Evolutionary conservation across 345 rosid species (phyloP), one percentile per base, ranked within the genome.

Genomic region (Euphorbia peplus): DNA sequence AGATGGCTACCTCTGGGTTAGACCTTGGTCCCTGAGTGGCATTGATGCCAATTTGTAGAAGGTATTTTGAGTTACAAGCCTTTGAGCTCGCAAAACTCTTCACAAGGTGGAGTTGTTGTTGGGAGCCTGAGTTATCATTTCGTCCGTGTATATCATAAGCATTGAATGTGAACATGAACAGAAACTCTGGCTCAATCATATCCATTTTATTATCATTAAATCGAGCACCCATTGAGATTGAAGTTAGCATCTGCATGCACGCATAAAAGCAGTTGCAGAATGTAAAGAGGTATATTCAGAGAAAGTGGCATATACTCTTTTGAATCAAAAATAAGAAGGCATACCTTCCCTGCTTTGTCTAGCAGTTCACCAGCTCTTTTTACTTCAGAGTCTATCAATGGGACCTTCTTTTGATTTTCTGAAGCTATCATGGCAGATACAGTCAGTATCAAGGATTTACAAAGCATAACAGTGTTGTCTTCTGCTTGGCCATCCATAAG

Each of bases 301-400:
- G 57, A 24, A n/a, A 47, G 25, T 48, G 13, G 22, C 14, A n/a
- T n/a, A n/a, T n/a, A 4, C 25, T 21, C 26, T 37, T 64, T 10
- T 46, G 42, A 44, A 57, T 26, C 9, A 59, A 26, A 18, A 41
- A 57, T 18, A 26, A 2, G 22, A 57, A 50, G 58, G 46, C 68
- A 48, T 80, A 90, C 99, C 96, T 91, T 87, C 56, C 87, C 88
- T 21, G 96, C 96, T 87, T 72, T 91, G 41, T 84, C 93, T 25
- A 95, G 83, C 79, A 86, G 42, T 70, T 86, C 90, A 60, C 72
- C 83, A 51, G 88, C 90, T 51, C 73, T 83, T 78, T 87, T 91
- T 70, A 91, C 81, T 77, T 88, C 90, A 64, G 54, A 55, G 63
- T 87, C 90, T 28, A 62, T 29, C 69, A 91, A 69, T 63, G 84